A percentile compares a stretch with the other conserved stretches of the same genome.
Evolutionary conservation across 2,329 filamentous ascomycete genomes (phyloP).

Genomic region (Scopulariopsis brevicaulis): DNA sequence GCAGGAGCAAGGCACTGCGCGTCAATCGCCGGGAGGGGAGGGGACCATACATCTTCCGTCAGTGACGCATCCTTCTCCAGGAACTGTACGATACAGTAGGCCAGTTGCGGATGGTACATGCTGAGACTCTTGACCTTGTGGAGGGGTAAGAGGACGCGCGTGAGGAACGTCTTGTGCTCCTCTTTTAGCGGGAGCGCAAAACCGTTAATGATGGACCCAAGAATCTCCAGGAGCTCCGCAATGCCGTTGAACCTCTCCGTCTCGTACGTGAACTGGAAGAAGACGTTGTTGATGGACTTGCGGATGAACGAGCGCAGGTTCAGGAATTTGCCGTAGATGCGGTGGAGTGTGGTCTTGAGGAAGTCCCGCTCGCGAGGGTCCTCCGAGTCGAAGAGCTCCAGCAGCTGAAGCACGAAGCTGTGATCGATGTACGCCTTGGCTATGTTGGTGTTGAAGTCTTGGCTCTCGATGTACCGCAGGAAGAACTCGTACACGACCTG

Average conservation of each 20-base stretch:
- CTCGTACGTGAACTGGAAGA: slow-evolving; percentile 99
- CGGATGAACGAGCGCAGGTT: slow-evolving; percentile 96
- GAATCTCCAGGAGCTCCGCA: slow-evolving; percentile 88
- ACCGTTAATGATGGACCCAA: slow-evolving; percentile 98
- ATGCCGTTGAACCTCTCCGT: slow-evolving; percentile 98
- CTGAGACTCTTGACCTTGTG: slow-evolving; percentile 98
- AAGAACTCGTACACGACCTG: slow-evolving; percentile 99
- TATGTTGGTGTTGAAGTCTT: slow-evolving; percentile 99
- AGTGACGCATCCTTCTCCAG: slow-evolving; percentile 93
- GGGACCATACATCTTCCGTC: slow-evolving; percentile 71
- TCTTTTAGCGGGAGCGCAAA: slow-evolving; percentile 95
- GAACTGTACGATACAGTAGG: slow-evolving; percentile 98
- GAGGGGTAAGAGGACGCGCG: slow-evolving; percentile 79
- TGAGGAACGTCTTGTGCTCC: slow-evolving; percentile 97
- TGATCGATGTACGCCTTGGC: slow-evolving; percentile 98
- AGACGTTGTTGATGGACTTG: slow-evolving; percentile 98
- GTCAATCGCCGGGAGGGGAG: not conserved
- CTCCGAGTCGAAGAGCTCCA: slow-evolving; percentile 98
- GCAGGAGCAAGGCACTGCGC: not conserved
- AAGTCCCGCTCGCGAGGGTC: slow-evolving; percentile 95
- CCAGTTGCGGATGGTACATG: slow-evolving; percentile 98
- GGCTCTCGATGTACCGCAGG: slow-evolving; percentile 95
- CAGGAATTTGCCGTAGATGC: slow-evolving; percentile 98
- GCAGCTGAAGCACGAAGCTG: slow-evolving; percentile 86
- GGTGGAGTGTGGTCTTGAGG: slow-evolving; percentile 91